Conservation (phyloP, 2,329 filamentous ascomycete genomes). For the Neopestalotiopsis clavispora region DNA sequence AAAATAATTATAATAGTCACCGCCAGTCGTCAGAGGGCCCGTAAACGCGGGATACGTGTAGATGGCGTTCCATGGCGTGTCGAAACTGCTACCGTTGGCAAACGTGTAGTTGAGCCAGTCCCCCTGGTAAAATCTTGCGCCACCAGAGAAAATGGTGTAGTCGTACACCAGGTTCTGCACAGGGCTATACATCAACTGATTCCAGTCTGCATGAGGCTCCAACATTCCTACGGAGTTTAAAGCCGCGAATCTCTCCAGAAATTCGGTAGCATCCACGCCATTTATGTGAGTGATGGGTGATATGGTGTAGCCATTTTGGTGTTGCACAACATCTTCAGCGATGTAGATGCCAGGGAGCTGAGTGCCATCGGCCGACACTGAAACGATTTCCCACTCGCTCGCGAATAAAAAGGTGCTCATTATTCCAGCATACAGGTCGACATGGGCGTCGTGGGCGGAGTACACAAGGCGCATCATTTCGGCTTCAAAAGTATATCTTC, state of each 20-base stretch:
- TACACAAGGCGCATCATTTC: constrained; percentile 38
- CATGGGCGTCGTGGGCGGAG: constrained; percentile 40
- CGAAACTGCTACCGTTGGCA: constrained; percentile 29
- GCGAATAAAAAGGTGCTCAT: constrained; percentile 36
- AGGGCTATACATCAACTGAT: constrained; percentile 38
- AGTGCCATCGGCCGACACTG: constrained; percentile 37
- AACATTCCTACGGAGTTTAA: constrained; percentile 39
- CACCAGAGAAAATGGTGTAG: constrained; percentile 36
- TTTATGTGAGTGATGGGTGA: constrained; percentile 38
- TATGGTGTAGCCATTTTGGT: constrained; percentile 16
- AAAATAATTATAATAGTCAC: constrained; percentile 50
- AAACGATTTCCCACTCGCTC: constrained; percentile 33
- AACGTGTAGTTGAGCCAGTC: constrained; percentile 31
- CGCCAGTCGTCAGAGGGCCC: constrained; percentile 41
- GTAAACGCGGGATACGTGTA: constrained; percentile 22
- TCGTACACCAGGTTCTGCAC: constrained; percentile 29
- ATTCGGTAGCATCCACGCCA: constrained; percentile 29
- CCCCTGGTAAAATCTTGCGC: constrained; percentile 40
- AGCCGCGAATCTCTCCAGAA: constrained; percentile 35
- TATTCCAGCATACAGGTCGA: constrained; percentile 34
- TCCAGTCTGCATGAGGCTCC: constrained; percentile 48
- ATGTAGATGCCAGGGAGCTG: constrained; percentile 39
- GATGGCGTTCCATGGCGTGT: constrained; percentile 22
- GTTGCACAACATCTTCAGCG: constrained; percentile 26
- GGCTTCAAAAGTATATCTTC: constrained; percentile 37